phyloP scores from a whole-genome alignment of 75 land plant species.

The Sequoiadendron giganteum region DNA sequence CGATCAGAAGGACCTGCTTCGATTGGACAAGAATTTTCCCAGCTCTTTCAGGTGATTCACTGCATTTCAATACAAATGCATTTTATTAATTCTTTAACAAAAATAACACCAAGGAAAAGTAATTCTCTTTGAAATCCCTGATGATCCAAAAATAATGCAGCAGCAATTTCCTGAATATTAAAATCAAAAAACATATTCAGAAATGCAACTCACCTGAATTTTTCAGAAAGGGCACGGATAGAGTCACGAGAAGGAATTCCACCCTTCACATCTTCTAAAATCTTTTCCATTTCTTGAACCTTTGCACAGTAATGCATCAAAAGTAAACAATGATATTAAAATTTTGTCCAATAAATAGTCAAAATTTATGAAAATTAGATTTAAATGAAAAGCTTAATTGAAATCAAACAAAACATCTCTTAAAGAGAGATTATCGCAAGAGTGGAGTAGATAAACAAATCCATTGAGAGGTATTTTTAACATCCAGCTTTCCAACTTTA shows the following conservation, averaged over 20 bases:
- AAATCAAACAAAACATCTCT: neutral
- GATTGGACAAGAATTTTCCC: slow-evolving; percentile 42
- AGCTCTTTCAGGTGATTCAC: slow-evolving; percentile 28
- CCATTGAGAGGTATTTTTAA: neutral
- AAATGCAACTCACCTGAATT: slow-evolving; percentile 56
- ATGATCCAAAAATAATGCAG: neutral
- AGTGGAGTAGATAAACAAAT: neutral
- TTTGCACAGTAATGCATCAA: slow-evolving; percentile 9
- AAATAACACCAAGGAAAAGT: slow-evolving; percentile 10
- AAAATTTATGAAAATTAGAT: neutral
- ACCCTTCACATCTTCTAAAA: slow-evolving; percentile 58
- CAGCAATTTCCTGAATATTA: neutral
- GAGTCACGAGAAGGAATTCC: slow-evolving; percentile 63
- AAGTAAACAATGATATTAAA: neutral
- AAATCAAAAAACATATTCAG: neutral
- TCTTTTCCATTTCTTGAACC: slow-evolving; percentile 84
- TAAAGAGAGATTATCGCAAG: neutral
- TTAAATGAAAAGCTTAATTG: neutral
- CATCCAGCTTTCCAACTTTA: neutral
- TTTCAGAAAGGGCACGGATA: slow-evolving; percentile 60
- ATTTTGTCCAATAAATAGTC: neutral
- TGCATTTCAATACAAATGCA: slow-evolving; percentile 8
- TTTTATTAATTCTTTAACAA: slow-evolving; percentile 7
- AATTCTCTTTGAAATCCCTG: neutral
- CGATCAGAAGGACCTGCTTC: slow-evolving; percentile 50